Evolutionary conservation across 2,329 filamentous ascomycete species (phyloP).

Genomic region (Aspergillus intermedius): DNA sequence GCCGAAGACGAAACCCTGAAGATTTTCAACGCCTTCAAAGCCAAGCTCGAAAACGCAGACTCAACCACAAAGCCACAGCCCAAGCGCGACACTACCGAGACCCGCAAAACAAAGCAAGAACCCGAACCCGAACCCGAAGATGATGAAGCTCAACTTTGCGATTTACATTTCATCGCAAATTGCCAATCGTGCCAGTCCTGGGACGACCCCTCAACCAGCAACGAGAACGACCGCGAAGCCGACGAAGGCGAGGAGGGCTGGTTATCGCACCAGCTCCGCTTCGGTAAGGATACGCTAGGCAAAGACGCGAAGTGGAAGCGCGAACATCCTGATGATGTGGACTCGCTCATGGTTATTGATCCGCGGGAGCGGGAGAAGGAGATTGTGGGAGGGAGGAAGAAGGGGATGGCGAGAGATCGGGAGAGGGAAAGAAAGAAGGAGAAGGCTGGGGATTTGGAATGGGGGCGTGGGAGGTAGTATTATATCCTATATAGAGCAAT

Average conservation of each 20-base stretch:
- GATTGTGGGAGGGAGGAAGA: slow-evolving; percentile 57
- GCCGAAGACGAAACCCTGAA: slow-evolving; percentile 60
- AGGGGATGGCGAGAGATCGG: slow-evolving; percentile 22
- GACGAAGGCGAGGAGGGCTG: slow-evolving; percentile 56
- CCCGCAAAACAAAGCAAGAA: slow-evolving; percentile 8
- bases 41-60: slow-evolving; percentile 56
- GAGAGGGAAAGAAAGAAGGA: slow-evolving; percentile 30
- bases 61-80: slow-evolving; percentile 5
- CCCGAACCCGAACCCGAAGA: slow-evolving; percentile 23
- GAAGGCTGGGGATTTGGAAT: slow-evolving; percentile 28
- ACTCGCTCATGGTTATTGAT: slow-evolving; percentile 78
- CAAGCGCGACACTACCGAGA: slow-evolving; percentile 20
- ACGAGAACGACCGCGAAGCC: slow-evolving; percentile 46
- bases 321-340: slow-evolving; percentile 75
- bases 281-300: slow-evolving; percentile 81
- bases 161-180: slow-evolving; percentile 91
- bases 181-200: slow-evolving; percentile 87
- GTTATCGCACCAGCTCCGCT: slow-evolving; percentile 80
- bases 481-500: too few relatives aligned
- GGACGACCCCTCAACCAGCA: slow-evolving; percentile 51
- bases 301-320: slow-evolving; percentile 86
- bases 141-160: slow-evolving; percentile 72
- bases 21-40: slow-evolving; percentile 71
- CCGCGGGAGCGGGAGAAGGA: slow-evolving; percentile 74
- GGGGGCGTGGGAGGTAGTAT: slow-evolving; percentile 20